Percentiles rank a stretch among this genome's conserved stretches.
These are phyloP conservation scores for Nicotiana knightiana DNA, from an alignment of 257 asterid genomes.

Conservation along the genomic window DNA sequence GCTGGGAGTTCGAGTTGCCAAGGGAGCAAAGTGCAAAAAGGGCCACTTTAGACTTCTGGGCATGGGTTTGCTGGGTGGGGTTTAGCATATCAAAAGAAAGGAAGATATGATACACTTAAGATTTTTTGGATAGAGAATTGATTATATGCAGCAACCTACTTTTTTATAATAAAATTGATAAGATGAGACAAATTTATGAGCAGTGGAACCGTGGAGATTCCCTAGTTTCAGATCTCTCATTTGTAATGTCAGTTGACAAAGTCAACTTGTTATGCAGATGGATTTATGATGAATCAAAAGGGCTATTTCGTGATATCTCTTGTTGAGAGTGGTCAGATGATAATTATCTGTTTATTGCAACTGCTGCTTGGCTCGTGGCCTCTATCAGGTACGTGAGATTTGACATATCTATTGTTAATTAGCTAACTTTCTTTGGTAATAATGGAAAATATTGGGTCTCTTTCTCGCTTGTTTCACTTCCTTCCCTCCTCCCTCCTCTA, in stretches of 20 bases:
- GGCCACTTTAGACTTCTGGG: background rate
- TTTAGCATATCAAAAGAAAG: background rate
- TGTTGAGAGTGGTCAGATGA: slow-evolving; percentile 28
- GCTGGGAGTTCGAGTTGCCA: background rate
- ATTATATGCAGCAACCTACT: background rate
- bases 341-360: background rate
- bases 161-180: background rate
- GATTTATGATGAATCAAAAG: slow-evolving; percentile 90
- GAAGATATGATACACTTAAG: background rate
- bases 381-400: slow-evolving; percentile 1
- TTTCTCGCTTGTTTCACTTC: background rate
- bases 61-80: background rate
- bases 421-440: background rate
- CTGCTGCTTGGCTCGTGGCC: background rate
- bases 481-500: background rate
- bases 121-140: background rate
- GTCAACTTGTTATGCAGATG: slow-evolving; percentile 50
- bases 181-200: background rate
- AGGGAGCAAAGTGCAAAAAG: background rate
- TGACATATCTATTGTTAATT: background rate
- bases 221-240: background rate
- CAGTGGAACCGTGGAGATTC: background rate
- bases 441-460: background rate
- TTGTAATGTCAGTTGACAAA: background rate
- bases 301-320: slow-evolving; percentile 78